Conservation (phyloP, 2,329 filamentous ascomycete species). For the Apiospora malaysiana region DNA sequence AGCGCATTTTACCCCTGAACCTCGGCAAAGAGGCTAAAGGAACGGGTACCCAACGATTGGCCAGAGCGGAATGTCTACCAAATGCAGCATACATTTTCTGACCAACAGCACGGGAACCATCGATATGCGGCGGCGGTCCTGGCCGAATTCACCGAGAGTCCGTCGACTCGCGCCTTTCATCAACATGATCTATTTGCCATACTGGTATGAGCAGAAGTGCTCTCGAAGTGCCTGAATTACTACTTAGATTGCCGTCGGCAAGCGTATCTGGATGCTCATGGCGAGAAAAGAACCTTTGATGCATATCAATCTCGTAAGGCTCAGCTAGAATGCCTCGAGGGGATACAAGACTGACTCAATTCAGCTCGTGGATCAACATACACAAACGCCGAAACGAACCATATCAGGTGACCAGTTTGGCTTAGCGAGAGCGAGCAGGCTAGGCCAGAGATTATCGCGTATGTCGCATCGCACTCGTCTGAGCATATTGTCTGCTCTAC, state of each 20-base stretch:
- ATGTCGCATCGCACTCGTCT: background rate
- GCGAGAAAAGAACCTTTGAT: no score
- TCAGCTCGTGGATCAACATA: background rate
- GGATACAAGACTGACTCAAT: background rate
- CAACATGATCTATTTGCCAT: no score
- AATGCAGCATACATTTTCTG: background rate
- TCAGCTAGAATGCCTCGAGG: background rate
- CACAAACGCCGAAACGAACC: background rate
- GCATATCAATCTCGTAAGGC: constrained; percentile 1
- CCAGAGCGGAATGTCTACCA: constrained; percentile 9
- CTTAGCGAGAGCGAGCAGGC: background rate
- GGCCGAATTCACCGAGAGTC: background rate
- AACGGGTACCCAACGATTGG: constrained; percentile 7
- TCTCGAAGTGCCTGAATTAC: no score
- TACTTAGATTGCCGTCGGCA: no score
- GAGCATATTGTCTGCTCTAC: no score
- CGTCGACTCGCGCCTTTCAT: no score
- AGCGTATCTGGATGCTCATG: no score
- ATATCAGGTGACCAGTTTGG: background rate
- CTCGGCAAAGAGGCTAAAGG: constrained; percentile 27
- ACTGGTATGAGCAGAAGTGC: no score
- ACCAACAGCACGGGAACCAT: background rate
- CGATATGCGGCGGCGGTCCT: background rate
- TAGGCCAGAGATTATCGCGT: background rate
- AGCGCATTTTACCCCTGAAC: constrained; percentile 16